Evolutionary conservation across 345 rosid genomes (phyloP).

Genomic region (Jatropha curcas): DNA sequence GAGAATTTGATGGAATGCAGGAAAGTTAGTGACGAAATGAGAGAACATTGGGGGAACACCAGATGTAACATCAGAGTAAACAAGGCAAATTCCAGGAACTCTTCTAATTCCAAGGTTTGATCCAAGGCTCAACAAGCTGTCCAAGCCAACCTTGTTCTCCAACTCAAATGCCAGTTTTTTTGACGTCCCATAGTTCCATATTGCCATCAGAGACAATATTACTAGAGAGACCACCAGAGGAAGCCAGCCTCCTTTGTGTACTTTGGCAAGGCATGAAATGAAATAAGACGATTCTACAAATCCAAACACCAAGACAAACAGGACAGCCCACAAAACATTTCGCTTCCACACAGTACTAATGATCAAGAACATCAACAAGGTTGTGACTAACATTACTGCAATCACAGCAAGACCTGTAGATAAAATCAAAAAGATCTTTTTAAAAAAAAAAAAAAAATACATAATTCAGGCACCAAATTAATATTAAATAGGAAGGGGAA

Average conservation of each 20-base stretch:
- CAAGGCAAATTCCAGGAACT: constrained; percentile 27
- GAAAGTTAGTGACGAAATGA: constrained; percentile 26
- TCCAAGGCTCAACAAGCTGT: constrained; percentile 14
- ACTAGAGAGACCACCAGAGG: constrained; percentile 19
- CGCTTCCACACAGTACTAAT: constrained; percentile 24
- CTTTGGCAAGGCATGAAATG: constrained; percentile 19
- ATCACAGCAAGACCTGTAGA: constrained; percentile 20
- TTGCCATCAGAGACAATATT: constrained; percentile 16
- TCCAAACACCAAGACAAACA: constrained; percentile 16
- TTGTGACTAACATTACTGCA: constrained; percentile 24
- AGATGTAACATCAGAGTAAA: constrained; percentile 15
- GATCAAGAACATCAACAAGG: constrained; percentile 23
- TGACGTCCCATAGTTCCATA: constrained; percentile 24
- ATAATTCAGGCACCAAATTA: too few species aligned
- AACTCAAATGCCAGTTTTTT: constrained; percentile 19
- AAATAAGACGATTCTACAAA: constrained; percentile 19
- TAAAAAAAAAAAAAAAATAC: too few species aligned
- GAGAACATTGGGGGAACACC: constrained; percentile 29
- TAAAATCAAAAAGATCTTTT: background rate
- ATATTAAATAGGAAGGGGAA: background rate
- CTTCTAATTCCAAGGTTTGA: constrained; percentile 19
- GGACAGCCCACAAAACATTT: background rate
- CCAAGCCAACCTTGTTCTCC: constrained; percentile 23
- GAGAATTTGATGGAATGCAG: constrained; percentile 26
- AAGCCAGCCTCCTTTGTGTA: constrained; percentile 28